These are phyloP conservation scores for Scopulariopsis brevicaulis DNA, from an alignment of 2,329 filamentous ascomycete species.

Conservation along the genomic window DNA sequence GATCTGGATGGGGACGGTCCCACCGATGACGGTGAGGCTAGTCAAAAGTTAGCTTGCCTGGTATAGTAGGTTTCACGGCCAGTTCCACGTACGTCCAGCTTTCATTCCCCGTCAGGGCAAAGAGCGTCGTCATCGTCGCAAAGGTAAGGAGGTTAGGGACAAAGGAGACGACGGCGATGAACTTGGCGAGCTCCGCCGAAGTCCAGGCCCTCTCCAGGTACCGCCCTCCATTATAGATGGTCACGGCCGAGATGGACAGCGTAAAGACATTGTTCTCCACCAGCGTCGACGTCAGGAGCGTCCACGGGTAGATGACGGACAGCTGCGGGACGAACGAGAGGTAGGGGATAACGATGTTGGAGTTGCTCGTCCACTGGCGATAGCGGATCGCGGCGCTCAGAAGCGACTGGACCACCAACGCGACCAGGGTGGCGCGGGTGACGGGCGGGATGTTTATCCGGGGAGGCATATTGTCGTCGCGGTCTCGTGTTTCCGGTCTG, in stretches of 20 bases:
- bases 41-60: slow-evolving; percentile 9
- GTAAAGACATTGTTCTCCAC: slow-evolving; percentile 93
- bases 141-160: slow-evolving; percentile 74
- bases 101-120: slow-evolving; percentile 54
- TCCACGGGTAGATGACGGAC: slow-evolving; percentile 87
- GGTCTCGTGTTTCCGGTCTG: not conserved
- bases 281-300: slow-evolving; percentile 71
- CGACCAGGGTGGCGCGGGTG: slow-evolving; percentile 70
- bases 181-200: slow-evolving; percentile 82
- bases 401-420: slow-evolving; percentile 65
- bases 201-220: slow-evolving; percentile 97
- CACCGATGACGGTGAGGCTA: slow-evolving; percentile 73
- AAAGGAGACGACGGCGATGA: slow-evolving; percentile 64
- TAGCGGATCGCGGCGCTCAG: slow-evolving; percentile 73
- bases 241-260: slow-evolving; percentile 61
- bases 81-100: slow-evolving; percentile 54
- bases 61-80: not conserved
- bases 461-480: slow-evolving; percentile 51
- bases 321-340: slow-evolving; percentile 75
- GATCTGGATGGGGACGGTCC: slow-evolving; percentile 81
- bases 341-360: slow-evolving; percentile 67
- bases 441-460: slow-evolving; percentile 89
- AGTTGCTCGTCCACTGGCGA: slow-evolving; percentile 52
- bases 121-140: slow-evolving; percentile 61
- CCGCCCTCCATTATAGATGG: slow-evolving; percentile 82